These are phyloP conservation scores for Eremochloa ophiuroides DNA, from an alignment of 176 grass and related monocot species.

Conservation along the genomic window DNA sequence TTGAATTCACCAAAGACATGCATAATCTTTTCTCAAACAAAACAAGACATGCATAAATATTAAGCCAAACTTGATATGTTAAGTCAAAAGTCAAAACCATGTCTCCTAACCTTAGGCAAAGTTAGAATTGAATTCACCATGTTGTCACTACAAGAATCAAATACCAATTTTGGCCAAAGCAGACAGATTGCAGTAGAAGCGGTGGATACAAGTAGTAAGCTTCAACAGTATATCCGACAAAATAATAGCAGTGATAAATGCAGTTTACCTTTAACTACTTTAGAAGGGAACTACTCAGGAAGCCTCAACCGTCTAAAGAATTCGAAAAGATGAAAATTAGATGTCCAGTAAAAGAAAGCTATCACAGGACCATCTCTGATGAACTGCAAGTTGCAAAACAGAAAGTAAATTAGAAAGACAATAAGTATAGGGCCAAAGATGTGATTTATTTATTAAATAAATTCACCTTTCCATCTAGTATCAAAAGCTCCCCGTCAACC, in stretches of 20 bases:
- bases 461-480: slow-evolving; percentile 92
- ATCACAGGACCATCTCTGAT: slow-evolving; percentile 89
- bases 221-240: neutral
- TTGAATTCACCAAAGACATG: neutral
- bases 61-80: neutral
- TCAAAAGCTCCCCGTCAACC: slow-evolving; percentile 92
- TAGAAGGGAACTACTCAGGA: slow-evolving; percentile 48
- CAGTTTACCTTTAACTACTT: slow-evolving; percentile 38
- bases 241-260: neutral
- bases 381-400: slow-evolving; percentile 59
- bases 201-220: neutral
- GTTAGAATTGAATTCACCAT: neutral
- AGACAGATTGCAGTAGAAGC: neutral
- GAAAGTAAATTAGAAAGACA: slow-evolving; percentile 32
- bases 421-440: slow-evolving; percentile 12
- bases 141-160: neutral
- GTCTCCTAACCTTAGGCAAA: neutral
- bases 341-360: slow-evolving; percentile 86
- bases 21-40: too few relatives aligned
- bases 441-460: neutral
- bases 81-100: neutral
- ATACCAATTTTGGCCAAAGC: neutral
- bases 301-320: slow-evolving; percentile 87
- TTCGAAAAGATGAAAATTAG: slow-evolving; percentile 76
- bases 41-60: slow-evolving; percentile 5